A percentile compares a stretch with the other conserved stretches of the same genome.
These are phyloP conservation scores for Hyphopichia burtonii DNA, from an alignment of 1,139 yeast species.

Conservation along the genomic window DNA sequence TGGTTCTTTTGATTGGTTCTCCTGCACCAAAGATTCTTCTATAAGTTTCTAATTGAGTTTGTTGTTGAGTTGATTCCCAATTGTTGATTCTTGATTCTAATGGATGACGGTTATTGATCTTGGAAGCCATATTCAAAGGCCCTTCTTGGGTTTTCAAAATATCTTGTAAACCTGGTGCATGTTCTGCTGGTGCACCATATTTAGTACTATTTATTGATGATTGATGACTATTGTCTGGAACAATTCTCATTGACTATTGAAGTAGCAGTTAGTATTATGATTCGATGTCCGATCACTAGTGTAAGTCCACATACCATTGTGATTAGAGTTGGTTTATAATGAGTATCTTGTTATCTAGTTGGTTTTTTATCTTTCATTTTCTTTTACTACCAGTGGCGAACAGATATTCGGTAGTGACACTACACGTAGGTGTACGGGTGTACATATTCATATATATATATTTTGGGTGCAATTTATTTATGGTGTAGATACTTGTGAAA, in stretches of 20 bases:
- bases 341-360: neutral
- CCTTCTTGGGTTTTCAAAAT: constrained; percentile 57
- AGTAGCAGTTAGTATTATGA: too few relatives aligned
- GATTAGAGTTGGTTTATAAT: neutral
- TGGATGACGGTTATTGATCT: constrained; percentile 84
- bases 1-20: constrained; percentile 85
- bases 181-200: constrained; percentile 53
- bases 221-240: constrained; percentile 45
- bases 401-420: neutral
- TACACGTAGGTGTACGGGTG: neutral
- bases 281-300: too few relatives aligned
- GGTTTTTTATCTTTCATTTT: neutral
- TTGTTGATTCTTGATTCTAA: constrained; percentile 68
- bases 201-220: constrained; percentile 46
- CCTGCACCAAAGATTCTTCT: constrained; percentile 89
- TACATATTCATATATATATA: too few relatives aligned
- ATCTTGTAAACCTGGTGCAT: constrained; percentile 64
- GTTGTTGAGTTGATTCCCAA: constrained; percentile 80
- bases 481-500: neutral
- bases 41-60: constrained; percentile 71
- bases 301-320: constrained; percentile 5
- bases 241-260: constrained; percentile 45
- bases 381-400: neutral
- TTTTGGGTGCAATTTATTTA: too few relatives aligned
- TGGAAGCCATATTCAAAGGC: constrained; percentile 61